Base-by-base conservation (phyloP, 1,284 basidiomycete genomes). In the Phaffia rhodozyma region DNA sequence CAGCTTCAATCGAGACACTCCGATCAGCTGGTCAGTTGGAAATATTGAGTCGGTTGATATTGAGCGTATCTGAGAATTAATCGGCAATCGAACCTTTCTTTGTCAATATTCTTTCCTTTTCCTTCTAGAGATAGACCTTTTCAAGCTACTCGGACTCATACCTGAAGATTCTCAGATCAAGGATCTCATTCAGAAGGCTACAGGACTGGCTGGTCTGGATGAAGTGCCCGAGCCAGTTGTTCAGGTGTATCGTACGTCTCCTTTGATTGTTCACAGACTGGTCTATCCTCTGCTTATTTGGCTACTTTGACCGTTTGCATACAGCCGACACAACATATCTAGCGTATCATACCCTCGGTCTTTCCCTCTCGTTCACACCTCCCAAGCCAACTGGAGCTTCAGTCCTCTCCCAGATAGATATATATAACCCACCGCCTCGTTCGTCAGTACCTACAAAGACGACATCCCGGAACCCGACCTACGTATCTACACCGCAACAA, bases 291-390 rank as follows among this genome's bases (percentile, higher is more conserved):
- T 20, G 20, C 58, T 23, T 21, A 32, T 30, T n/a, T 43, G 30
- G 21, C 38, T 23, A 1, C 21, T 6, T 21, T 23, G 16, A 9
- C 21, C 18, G 3, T 29, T 21, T 25, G 6, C 32, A 30, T 7
- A 1, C 13, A 63, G 62, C 51, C 27, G 62, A 59, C 32, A 49
- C 57, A 23, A 63, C 57, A 5, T 63, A 58, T 29, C 51, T 55
- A 30, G 21, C 30, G 50, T 59, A 55, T 34, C 57, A 34, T 16
- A 5, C 57, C 18, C 62, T 63, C 21, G 30, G 49, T 7, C 52
- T 63, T 29, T 63, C 62, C 1, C 7, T 54, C 13, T 51, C 32
- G 9, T 63, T 47, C 29, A 13, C 20, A 13, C 43, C 62, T 16
- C 3, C 34, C 1, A 1, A 32, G 1, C 20, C 58, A 4, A 38